Conservation (phyloP, 768 basidiomycete genomes). For the Tremella mesenterica region DNA sequence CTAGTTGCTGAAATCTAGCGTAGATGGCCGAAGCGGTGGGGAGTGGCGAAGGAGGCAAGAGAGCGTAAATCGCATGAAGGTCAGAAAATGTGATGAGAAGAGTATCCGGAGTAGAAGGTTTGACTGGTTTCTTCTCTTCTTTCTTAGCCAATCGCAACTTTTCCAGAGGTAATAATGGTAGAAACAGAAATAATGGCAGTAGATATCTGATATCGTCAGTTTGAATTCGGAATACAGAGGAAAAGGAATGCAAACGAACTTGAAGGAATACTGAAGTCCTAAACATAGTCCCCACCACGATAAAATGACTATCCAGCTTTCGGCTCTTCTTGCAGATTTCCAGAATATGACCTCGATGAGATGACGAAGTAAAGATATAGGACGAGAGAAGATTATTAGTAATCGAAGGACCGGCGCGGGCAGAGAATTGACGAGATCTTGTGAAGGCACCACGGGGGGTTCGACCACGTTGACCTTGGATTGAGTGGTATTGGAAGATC, state of each 20-base stretch:
- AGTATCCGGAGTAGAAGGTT: slow-evolving; percentile 33
- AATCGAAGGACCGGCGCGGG: slow-evolving; percentile 40
- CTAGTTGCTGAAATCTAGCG: slow-evolving; percentile 25
- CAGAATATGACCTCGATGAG: slow-evolving; percentile 34
- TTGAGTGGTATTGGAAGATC: too few species aligned
- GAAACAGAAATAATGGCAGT: slow-evolving; percentile 52
- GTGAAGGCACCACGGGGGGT: slow-evolving; percentile 9
- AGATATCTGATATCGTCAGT: slow-evolving; percentile 49
- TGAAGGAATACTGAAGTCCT: slow-evolving; percentile 51
- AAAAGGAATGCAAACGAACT: too few species aligned
- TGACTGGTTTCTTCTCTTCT: slow-evolving; percentile 49
- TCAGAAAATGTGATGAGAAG: slow-evolving; percentile 53
- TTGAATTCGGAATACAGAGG: too few species aligned
- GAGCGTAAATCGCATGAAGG: slow-evolving; percentile 56
- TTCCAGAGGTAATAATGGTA: slow-evolving; percentile 45
- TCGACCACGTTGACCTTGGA: slow-evolving; percentile 2
- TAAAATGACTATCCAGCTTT: slow-evolving; percentile 54
- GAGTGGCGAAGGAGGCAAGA: slow-evolving; percentile 44
- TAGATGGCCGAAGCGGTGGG: slow-evolving; percentile 48
- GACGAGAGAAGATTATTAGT: slow-evolving; percentile 32
- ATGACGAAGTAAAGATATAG: slow-evolving; percentile 19
- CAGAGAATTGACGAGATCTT: slow-evolving; percentile 29
- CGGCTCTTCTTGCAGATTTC: slow-evolving; percentile 31
- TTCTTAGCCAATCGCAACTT: slow-evolving; percentile 21
- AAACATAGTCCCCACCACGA: slow-evolving; percentile 73